phyloP scores from a whole-genome alignment of 768 basidiomycete genomes.

The Amanita molliuscula region DNA sequence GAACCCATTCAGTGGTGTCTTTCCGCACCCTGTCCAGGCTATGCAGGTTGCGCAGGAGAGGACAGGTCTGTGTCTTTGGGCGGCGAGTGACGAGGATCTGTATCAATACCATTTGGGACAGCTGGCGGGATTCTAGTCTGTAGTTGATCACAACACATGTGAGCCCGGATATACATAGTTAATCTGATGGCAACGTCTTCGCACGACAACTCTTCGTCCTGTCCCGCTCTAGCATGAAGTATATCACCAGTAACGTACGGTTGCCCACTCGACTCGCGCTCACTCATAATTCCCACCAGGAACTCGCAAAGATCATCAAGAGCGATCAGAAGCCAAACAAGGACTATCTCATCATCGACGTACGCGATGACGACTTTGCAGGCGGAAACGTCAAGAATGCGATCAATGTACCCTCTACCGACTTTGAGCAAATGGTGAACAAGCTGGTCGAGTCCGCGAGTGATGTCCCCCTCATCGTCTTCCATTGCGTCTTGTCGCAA shows the following conservation, averaged over 20 bases:
- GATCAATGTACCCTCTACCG: conserved; percentile 49
- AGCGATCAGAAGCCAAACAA: conserved; percentile 45
- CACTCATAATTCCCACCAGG: conserved; percentile 27
- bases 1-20: conserved; percentile 24
- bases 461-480: conserved; percentile 53
- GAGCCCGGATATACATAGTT: too few relatives aligned
- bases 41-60: conserved; percentile 39
- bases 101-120: conserved; percentile 42
- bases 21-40: conserved; percentile 28
- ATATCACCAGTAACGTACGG: conserved; percentile 30
- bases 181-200: too few relatives aligned
- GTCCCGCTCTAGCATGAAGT: conserved; percentile 21
- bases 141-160: too few relatives aligned
- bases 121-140: too few relatives aligned
- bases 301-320: conserved; percentile 65
- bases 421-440: conserved; percentile 49
- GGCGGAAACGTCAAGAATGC: conserved; percentile 73
- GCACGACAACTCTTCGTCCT: too few relatives aligned
- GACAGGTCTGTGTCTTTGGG: conserved; percentile 40
- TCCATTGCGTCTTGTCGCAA: conserved; percentile 76
- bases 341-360: conserved; percentile 74
- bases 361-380: conserved; percentile 71
- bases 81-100: conserved; percentile 32
- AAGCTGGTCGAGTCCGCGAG: conserved; percentile 50
- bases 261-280: neutral